phyloP scores from a whole-genome alignment of 768 basidiomycete species.

The Macrolepiota dolichaula region DNA sequence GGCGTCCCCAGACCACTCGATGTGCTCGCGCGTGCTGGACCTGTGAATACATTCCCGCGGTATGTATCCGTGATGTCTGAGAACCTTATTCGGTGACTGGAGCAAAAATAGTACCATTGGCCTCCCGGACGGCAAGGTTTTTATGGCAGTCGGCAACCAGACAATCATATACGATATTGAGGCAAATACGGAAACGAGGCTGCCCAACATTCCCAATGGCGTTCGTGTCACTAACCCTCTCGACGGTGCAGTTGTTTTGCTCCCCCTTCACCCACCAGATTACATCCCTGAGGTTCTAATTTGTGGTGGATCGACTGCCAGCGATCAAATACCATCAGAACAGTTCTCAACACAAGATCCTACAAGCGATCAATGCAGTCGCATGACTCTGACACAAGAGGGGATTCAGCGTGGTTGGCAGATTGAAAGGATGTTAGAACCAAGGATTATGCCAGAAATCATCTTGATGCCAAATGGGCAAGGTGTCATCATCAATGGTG shows the following conservation, averaged over 20 bases:
- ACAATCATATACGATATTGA: conserved; percentile 39
- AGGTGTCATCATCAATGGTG: conserved; percentile 42
- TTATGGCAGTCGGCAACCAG: conserved; percentile 37
- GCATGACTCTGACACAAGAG: conserved; percentile 35
- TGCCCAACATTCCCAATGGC: conserved; percentile 41
- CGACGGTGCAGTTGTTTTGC: conserved; percentile 32
- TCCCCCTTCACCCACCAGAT: conserved; percentile 33
- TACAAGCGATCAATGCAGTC: conserved; percentile 39
- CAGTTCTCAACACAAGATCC: conserved; percentile 37
- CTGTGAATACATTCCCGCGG: conserved; percentile 26
- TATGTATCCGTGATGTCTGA: too few relatives aligned
- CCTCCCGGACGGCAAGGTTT: conserved; percentile 39
- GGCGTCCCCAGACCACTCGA: conserved; percentile 26
- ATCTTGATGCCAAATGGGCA: conserved; percentile 41
- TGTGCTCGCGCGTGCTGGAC: conserved; percentile 25
- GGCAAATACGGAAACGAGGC: conserved; percentile 32
- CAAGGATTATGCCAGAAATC: conserved; percentile 36
- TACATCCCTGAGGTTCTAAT: conserved; percentile 45
- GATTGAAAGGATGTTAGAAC: conserved; percentile 41
- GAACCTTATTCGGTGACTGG: too few relatives aligned
- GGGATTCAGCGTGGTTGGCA: conserved; percentile 43
- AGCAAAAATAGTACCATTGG: conserved; percentile 23
- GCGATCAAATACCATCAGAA: conserved; percentile 23
- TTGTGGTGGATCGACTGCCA: conserved; percentile 39
- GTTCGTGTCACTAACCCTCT: conserved; percentile 40